Conservation (phyloP, 2,329 filamentous ascomycete genomes). For the Beauveria australis region DNA sequence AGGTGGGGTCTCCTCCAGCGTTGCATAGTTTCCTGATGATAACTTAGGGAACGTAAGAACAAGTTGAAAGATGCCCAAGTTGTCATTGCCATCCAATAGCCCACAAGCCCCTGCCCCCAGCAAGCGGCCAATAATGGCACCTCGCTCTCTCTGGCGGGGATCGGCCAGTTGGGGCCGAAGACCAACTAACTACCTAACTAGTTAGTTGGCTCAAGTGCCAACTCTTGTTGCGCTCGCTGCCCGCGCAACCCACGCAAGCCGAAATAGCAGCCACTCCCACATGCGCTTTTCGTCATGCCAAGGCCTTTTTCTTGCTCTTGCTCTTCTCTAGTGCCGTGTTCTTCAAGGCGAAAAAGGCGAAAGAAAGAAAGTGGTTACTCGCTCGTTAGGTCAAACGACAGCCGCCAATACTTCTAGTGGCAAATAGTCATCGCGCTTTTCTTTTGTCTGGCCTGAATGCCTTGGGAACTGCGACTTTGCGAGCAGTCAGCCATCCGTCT, state of each 20-base stretch:
- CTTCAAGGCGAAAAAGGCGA: not conserved
- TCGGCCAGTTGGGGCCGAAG: not conserved
- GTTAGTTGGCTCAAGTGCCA: not conserved
- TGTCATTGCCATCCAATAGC: not conserved
- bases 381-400: too few species aligned
- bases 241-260: not conserved
- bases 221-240: not conserved
- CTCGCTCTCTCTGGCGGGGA: not conserved
- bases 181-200: not conserved
- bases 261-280: not conserved
- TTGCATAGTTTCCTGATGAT: not conserved
- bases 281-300: constrained; percentile 8
- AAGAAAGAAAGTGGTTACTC: not conserved
- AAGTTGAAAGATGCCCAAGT: not conserved
- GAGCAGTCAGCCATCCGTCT: too few species aligned
- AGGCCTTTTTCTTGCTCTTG: not conserved
- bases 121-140: not conserved
- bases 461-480: too few species aligned
- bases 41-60: not conserved
- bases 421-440: too few species aligned
- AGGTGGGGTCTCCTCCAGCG: not conserved
- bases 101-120: too few species aligned
- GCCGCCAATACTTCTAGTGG: too few species aligned
- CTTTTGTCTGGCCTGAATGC: too few species aligned
- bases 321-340: too few species aligned